These are phyloP conservation scores for Ogataea chonburiensis DNA, from an alignment of 805 yeast species.

Conservation along the genomic window DNA sequence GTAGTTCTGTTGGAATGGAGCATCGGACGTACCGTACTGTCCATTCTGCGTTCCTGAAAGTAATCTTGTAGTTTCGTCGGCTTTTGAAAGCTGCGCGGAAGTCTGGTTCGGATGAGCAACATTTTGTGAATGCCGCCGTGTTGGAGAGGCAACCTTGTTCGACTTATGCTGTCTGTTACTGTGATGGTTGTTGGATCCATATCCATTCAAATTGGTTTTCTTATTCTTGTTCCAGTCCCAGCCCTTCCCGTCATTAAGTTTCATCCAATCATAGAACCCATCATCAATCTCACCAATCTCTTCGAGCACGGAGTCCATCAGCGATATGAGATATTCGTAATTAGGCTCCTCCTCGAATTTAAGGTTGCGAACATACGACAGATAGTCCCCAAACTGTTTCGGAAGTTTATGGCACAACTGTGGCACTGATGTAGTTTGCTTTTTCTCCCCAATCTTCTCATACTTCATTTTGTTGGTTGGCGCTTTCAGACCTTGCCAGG, in stretches of 20 bases:
- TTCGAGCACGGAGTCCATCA: constrained; percentile 58
- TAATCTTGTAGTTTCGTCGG: constrained; percentile 21
- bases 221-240: constrained; percentile 77
- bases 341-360: constrained; percentile 81
- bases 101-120: constrained; percentile 23
- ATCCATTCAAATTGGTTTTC: constrained; percentile 79
- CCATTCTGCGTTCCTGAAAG: constrained; percentile 13
- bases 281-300: constrained; percentile 61
- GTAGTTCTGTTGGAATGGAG: constrained; percentile 10
- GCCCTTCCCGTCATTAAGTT: constrained; percentile 73
- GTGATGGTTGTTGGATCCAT: constrained; percentile 47
- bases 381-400: constrained; percentile 69
- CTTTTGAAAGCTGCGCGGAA: constrained; percentile 15
- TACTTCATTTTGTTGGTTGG: constrained; percentile 82
- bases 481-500: constrained; percentile 90
- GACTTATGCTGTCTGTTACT: constrained; percentile 24
- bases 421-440: constrained; percentile 63
- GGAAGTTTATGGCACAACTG: constrained; percentile 68
- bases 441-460: constrained; percentile 81
- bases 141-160: constrained; percentile 16
- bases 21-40: constrained; percentile 14
- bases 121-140: constrained; percentile 26
- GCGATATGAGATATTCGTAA: constrained; percentile 60
- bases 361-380: constrained; percentile 63
- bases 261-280: constrained; percentile 80